Evolutionary conservation across 441 rosid genomes (phyloP).

Genomic region (Iberis amara): DNA sequence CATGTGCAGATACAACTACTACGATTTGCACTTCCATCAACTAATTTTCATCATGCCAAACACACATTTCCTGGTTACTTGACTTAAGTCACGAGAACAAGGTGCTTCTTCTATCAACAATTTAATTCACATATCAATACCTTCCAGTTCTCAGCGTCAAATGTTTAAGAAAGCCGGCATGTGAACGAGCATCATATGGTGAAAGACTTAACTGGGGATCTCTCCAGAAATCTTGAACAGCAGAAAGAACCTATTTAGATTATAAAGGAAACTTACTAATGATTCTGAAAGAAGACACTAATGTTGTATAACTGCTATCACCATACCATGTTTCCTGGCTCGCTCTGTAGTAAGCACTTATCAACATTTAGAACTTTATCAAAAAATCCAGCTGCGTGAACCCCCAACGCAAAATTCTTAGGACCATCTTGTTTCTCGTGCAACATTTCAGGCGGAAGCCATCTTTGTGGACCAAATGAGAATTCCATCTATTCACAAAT

Average conservation of each 20-base stretch:
- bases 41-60: background rate
- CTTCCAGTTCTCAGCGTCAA: slow-evolving; percentile 93
- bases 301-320: slow-evolving; percentile 10
- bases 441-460: slow-evolving; percentile 61
- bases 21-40: slow-evolving; percentile 8
- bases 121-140: slow-evolving; percentile 36
- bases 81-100: slow-evolving; percentile 1
- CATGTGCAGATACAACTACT: slow-evolving; percentile 2
- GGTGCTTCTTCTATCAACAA: slow-evolving; percentile 1
- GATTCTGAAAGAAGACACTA: background rate
- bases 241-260: slow-evolving; percentile 63
- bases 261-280: background rate
- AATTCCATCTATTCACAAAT: slow-evolving; percentile 66
- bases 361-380: slow-evolving; percentile 77
- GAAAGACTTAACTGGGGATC: slow-evolving; percentile 62
- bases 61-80: background rate
- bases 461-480: slow-evolving; percentile 72
- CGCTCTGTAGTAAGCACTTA: slow-evolving; percentile 77
- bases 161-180: slow-evolving; percentile 87
- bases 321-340: slow-evolving; percentile 72
- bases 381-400: slow-evolving; percentile 86
- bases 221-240: slow-evolving; percentile 81
- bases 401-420: slow-evolving; percentile 60
- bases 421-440: slow-evolving; percentile 49
- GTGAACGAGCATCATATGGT: slow-evolving; percentile 76